Conservation (phyloP, 192 early-diverging fungal genomes). For the Rhizophagus sp. region DNA sequence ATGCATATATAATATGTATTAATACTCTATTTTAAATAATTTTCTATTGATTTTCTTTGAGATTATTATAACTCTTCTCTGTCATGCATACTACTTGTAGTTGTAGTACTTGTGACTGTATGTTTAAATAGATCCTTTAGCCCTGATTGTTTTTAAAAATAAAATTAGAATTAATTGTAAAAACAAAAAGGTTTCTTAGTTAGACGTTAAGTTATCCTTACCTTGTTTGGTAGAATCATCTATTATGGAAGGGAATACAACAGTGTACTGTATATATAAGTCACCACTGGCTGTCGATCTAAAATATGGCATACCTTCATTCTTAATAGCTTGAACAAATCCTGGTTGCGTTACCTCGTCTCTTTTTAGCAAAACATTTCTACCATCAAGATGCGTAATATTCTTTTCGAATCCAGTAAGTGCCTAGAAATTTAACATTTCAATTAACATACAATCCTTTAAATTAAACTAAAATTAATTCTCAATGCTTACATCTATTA, state of each 20-base stretch:
- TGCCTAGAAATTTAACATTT: constrained; percentile 48
- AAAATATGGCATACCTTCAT: constrained; percentile 88
- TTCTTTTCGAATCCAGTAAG: constrained; percentile 78
- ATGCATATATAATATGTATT: background rate
- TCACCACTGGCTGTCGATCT: constrained; percentile 62
- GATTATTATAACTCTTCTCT: background rate
- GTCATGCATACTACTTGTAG: background rate
- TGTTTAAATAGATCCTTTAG: background rate
- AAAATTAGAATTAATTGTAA: background rate
- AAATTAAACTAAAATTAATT: background rate
- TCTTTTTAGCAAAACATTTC: constrained; percentile 65
- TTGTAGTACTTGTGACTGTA: no score
- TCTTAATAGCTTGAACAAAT: constrained; percentile 75
- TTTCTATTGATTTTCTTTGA: background rate
- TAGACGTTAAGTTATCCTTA: constrained; percentile 21
- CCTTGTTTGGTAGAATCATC: constrained; percentile 42
- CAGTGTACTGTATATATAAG: constrained; percentile 86
- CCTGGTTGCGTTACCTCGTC: constrained; percentile 60
- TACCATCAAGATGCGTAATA: constrained; percentile 80
- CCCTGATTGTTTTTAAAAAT: background rate
- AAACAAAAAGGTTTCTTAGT: background rate
- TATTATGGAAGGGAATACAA: constrained; percentile 72
- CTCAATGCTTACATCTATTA: constrained; percentile 52
- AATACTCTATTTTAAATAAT: background rate
- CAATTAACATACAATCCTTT: background rate